Evolutionary conservation across 176 grass and related monocot genomes (phyloP), one percentile per base, ranked within the genome.

Genomic region (Olyra latifolia): DNA sequence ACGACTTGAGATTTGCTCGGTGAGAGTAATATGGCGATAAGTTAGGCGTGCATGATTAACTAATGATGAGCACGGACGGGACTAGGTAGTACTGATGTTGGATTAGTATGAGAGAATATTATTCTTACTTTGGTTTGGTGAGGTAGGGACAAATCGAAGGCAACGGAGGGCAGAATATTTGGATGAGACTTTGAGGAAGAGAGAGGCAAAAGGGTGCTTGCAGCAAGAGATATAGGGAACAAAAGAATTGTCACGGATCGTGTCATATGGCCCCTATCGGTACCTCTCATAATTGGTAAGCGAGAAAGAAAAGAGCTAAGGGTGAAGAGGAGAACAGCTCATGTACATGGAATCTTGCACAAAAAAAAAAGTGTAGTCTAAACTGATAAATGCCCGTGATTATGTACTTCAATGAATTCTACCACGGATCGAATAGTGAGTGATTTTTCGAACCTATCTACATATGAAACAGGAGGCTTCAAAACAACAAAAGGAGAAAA

Each of bases 91-190:
- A 45, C 30, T 59, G 55, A 1, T 49, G 71, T 76, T 72, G 72
- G 45, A 62, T 84, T 77, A 77, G 68, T 69, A 58, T 50, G 35
- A 25, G 28, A 35, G 48, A 78, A 48, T 80, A 45, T 32, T 63
- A 78, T 63, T 41, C 32, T 66, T 66, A 2, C 52, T 69, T 46
- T 17, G 71, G 71, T 71, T 85, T 89, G 77, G 76, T 28, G 77
- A 81, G 77, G 28, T 76, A 71, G 30, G 71, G 82, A 89, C 87
- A 81, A 89, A 89, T 39, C 23, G 32, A 69, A 89, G 72, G 82
- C 82, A 89, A 71, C 67, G 52, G 56, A 62, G 67, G 56, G 57
- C 46, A 50, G 82, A 85, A 89, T 82, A 82, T 89, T 77, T 81
- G 60, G 82, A 82, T 53, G 62, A 76, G 72, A 66, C 65, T 71